Evolutionary conservation across 768 basidiomycete genomes (phyloP).

Genomic region (Hortiboletus flavorubellus): DNA sequence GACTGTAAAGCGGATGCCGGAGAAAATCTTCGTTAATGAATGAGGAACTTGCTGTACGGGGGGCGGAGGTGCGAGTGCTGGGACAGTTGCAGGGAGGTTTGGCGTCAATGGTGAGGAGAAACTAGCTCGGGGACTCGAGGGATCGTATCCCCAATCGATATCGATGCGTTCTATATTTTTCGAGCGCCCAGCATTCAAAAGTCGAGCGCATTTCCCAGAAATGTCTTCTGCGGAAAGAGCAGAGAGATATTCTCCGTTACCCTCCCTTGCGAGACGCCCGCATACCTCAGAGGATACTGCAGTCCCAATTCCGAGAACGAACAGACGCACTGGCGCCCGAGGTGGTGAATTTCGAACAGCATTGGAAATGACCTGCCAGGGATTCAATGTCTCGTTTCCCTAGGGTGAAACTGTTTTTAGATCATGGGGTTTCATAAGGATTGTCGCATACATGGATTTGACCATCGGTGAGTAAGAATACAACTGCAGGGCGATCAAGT

Average conservation of each 20-base stretch:
- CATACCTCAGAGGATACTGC: constrained; percentile 48
- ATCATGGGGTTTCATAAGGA: neutral
- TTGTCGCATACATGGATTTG: constrained; percentile 30
- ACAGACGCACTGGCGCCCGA: constrained; percentile 44
- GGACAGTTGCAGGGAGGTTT: constrained; percentile 6
- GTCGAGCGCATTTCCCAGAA: constrained; percentile 43
- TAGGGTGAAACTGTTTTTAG: neutral
- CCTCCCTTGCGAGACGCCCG: constrained; percentile 50
- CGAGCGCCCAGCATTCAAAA: constrained; percentile 50
- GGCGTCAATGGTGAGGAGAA: constrained; percentile 17
- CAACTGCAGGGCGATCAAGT: constrained; percentile 38
- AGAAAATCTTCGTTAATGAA: constrained; percentile 30
- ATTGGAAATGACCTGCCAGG: constrained; percentile 18
- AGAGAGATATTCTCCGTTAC: constrained; percentile 49
- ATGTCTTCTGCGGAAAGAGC: constrained; percentile 46
- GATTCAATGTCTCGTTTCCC: constrained; percentile 15
- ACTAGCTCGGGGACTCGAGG: neutral
- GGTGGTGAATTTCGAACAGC: constrained; percentile 34
- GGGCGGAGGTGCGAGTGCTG: constrained; percentile 35
- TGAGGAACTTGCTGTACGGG: constrained; percentile 34
- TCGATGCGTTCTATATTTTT: constrained; percentile 42
- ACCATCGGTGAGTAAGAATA: constrained; percentile 63
- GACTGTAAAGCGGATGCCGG: constrained; percentile 33
- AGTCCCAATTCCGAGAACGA: constrained; percentile 56
- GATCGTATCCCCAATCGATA: constrained; percentile 47